Evolutionary conservation across 2,329 filamentous ascomycete genomes (phyloP), one percentile per base, ranked within the genome.

Genomic region (Proliferodiscus dingleyae): DNA sequence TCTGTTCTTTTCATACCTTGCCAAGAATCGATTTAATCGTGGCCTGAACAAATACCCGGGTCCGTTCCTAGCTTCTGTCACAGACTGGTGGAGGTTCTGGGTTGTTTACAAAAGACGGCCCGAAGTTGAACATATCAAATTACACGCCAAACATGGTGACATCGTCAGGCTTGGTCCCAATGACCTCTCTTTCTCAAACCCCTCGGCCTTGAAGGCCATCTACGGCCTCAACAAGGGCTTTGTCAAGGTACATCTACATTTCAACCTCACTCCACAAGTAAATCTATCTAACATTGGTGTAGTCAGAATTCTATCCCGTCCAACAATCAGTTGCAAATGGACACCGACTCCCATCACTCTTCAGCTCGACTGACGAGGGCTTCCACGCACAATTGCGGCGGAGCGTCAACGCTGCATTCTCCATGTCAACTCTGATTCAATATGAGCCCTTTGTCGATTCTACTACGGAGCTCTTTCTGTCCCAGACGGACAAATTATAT

Each of bases 141-240:
- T 93, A 1, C 87, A 93, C 61, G 72, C 74, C 11, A 74, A 87
- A 56, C 73, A 88, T 66, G 87, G 87, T 37, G 78, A 85, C 59
- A 72, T 91, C 2, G 85, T 93, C 1, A 75, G 87, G 1, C 66
- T 89, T 3, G 87, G 86, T 0, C 87, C 87, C 1, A 89, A 89
- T 52, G 70, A 71, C 0, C 66, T 93, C 1, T 88, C 84, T 0
- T 89, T 93, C 58, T 77, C 83, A 2, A 77, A 88, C 53, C 85
- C 87, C 0, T 77, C 77, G 47, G 85, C 85, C 0, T 71, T 91
- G 55, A 87, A 86, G 66, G 70, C 71, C 9, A 90, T 93, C 36
- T 94, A 93, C 62, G 87, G 87, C 0, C 66, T 91, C 34, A 91
- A 90, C 63, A 90, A 90, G 65, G 85, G 86, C 0, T 85, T 89